Conservation (phyloP, 495 filamentous ascomycete genomes). For the Neurospora sp. region DNA sequence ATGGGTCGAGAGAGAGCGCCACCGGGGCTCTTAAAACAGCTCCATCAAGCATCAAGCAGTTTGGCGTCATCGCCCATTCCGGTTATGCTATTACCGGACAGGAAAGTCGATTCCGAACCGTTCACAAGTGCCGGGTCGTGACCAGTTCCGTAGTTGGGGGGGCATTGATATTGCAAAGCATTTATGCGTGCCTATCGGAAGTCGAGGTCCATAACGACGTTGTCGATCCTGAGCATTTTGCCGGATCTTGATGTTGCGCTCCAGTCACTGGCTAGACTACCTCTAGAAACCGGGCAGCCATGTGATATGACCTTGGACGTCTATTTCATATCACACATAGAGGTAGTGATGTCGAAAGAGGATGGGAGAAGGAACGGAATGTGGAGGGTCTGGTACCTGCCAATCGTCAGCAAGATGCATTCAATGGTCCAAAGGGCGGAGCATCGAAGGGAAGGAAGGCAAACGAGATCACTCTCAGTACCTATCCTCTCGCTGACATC, state of each 20-base stretch:
- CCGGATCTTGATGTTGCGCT: neutral
- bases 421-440: neutral
- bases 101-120: neutral
- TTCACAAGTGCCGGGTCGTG: slow-evolving; percentile 2
- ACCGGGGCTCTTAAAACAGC: neutral
- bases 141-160: neutral
- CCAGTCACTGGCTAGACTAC: neutral
- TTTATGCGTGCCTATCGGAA: slow-evolving; percentile 3
- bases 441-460: neutral
- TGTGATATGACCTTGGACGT: neutral
- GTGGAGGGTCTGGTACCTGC: neutral
- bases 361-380: neutral
- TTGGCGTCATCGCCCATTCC: neutral
- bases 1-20: neutral
- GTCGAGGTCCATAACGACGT: neutral
- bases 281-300: neutral
- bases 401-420: neutral
- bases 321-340: neutral
- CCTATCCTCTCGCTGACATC: neutral
- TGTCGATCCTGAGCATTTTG: slow-evolving; percentile 4
- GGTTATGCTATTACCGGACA: neutral
- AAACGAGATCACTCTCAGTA: neutral
- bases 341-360: neutral
- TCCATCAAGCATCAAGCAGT: neutral
- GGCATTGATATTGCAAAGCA: neutral